Evolutionary conservation across 2,329 filamentous ascomycete genomes (phyloP).

Genomic region (Curvularia hawaiiensis): DNA sequence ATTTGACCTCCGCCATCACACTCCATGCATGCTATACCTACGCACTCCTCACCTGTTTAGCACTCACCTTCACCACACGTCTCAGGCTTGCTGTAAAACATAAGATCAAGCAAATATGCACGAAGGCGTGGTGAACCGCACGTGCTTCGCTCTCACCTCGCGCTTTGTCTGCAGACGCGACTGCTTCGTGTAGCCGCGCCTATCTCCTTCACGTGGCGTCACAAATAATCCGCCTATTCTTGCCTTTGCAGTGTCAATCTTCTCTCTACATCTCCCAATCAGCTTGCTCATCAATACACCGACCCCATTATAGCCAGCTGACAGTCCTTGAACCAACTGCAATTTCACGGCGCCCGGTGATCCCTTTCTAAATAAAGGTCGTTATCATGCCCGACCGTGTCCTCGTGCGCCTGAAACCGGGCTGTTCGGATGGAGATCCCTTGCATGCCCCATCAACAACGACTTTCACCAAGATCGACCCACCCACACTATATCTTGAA

Average conservation of each 20-base stretch:
- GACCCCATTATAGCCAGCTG: neutral
- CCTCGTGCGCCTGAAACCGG: conserved; percentile 29
- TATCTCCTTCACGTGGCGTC: conserved; percentile 4
- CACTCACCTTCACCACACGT: neutral
- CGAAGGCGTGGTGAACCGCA: neutral
- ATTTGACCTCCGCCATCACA: conserved; percentile 5
- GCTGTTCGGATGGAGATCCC: conserved; percentile 45
- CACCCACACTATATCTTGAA: conserved; percentile 52
- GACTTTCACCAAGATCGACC: conserved; percentile 44
- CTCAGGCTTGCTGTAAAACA: neutral
- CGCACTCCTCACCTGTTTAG: neutral
- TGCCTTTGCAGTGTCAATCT: neutral
- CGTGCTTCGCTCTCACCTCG: neutral
- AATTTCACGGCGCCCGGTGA: neutral
- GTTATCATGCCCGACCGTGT: conserved; percentile 15
- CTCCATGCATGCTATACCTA: neutral
- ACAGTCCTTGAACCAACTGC: neutral
- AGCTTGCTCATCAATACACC: neutral
- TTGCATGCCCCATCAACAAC: conserved; percentile 31
- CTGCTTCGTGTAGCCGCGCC: conserved; percentile 9
- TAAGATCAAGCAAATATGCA: neutral
- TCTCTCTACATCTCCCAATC: neutral
- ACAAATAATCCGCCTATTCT: neutral
- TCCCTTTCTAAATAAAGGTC: neutral
- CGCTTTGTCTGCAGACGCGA: conserved; percentile 10